Conservation (phyloP, 345 rosid species). For the Salix brachista region DNA sequence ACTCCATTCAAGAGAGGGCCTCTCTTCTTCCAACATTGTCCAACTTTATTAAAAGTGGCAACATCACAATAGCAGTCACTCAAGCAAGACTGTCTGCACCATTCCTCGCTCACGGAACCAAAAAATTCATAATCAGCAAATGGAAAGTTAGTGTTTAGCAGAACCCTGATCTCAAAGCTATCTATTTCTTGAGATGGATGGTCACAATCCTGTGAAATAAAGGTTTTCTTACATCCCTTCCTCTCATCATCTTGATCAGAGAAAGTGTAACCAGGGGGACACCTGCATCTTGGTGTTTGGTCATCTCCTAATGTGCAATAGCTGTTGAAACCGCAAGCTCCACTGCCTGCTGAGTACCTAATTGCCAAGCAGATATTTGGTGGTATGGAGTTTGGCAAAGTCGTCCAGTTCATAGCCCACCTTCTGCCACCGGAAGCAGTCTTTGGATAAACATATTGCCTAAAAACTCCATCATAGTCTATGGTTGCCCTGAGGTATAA, state of each 20-base stretch:
- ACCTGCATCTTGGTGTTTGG: constrained; percentile 41
- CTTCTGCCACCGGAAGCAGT: constrained; percentile 1
- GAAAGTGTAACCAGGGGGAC: constrained; percentile 4
- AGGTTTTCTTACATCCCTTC: constrained; percentile 41
- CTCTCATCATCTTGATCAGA: constrained; percentile 30
- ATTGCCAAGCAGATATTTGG: constrained; percentile 35
- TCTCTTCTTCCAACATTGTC: constrained; percentile 49
- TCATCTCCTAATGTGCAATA: constrained; percentile 36
- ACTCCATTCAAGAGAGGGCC: constrained; percentile 41
- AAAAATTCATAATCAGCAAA: too few relatives aligned
- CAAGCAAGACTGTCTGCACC: constrained; percentile 30
- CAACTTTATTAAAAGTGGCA: constrained; percentile 24
- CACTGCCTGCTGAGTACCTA: constrained; percentile 19
- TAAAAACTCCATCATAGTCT: constrained; percentile 55
- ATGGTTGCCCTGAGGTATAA: constrained; percentile 43
- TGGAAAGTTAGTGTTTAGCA: too few relatives aligned
- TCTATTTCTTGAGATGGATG: constrained; percentile 8
- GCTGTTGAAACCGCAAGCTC: constrained; percentile 61
- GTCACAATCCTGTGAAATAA: constrained; percentile 35
- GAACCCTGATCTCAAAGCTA: too few relatives aligned
- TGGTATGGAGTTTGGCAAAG: constrained; percentile 16
- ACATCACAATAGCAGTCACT: constrained; percentile 54
- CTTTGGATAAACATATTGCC: constrained; percentile 52
- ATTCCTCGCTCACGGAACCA: too few relatives aligned
- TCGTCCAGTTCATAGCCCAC: constrained; percentile 36